Evolutionary conservation across 805 yeast species (phyloP).

Genomic region (Metschnikowia kunwiensis): DNA sequence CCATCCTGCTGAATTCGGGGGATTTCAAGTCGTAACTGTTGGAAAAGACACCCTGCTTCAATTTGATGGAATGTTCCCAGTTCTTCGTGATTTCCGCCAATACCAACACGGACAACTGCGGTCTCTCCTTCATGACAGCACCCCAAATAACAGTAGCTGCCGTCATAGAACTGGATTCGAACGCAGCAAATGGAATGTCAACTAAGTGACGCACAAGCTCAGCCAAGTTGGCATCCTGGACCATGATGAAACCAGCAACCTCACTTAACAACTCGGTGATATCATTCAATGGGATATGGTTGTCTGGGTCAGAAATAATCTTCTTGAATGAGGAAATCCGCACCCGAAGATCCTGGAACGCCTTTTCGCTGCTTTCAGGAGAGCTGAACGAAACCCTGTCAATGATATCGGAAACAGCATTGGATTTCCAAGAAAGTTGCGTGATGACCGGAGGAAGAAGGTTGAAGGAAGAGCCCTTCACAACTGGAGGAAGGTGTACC

Average conservation of each 20-base stretch:
- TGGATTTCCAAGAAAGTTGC: slow-evolving; percentile 69
- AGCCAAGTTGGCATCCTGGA: slow-evolving; percentile 39
- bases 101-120: slow-evolving; percentile 54
- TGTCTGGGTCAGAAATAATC: slow-evolving; percentile 7
- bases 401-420: slow-evolving; percentile 34
- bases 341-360: slow-evolving; percentile 27
- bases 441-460: slow-evolving; percentile 72
- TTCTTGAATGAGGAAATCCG: slow-evolving; percentile 22
- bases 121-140: slow-evolving; percentile 65
- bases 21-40: slow-evolving; percentile 48
- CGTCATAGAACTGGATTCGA: slow-evolving; percentile 57
- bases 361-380: slow-evolving; percentile 26
- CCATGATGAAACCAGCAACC: slow-evolving; percentile 36
- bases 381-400: slow-evolving; percentile 29
- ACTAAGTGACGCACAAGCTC: slow-evolving; percentile 52
- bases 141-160: slow-evolving; percentile 79
- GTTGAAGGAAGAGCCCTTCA: slow-evolving; percentile 40
- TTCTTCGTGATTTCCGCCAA: slow-evolving; percentile 64
- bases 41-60: slow-evolving; percentile 63
- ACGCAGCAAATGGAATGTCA: slow-evolving; percentile 65
- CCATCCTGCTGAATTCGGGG: slow-evolving; percentile 75
- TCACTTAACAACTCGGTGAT: slow-evolving; percentile 45
- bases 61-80: slow-evolving; percentile 66
- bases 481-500: slow-evolving; percentile 42
- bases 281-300: slow-evolving; percentile 22